Conservation (phyloP, 2,329 filamentous ascomycete genomes). For the Ilyonectria robusta region DNA sequence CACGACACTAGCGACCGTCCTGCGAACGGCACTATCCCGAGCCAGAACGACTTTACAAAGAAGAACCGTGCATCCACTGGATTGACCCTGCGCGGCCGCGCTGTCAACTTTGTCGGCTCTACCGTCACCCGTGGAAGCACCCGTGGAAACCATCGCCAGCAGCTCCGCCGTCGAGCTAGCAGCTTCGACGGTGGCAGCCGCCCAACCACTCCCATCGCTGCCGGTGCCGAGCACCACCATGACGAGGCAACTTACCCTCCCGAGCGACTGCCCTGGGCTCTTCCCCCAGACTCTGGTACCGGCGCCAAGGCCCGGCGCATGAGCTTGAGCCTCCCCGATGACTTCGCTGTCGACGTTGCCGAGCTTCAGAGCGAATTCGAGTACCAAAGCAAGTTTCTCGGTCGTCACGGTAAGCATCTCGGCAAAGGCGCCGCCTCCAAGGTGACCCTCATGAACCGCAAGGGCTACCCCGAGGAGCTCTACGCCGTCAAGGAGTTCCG, state of each 20-base stretch:
- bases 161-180: slow-evolving; percentile 58
- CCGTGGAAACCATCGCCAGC: slow-evolving; percentile 42
- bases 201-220: slow-evolving; percentile 41
- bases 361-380: slow-evolving; percentile 80
- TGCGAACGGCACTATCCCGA: slow-evolving; percentile 55
- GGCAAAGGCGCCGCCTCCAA: slow-evolving; percentile 88
- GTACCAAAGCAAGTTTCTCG: slow-evolving; percentile 78
- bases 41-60: slow-evolving; percentile 61
- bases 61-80: slow-evolving; percentile 68
- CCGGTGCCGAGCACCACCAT: slow-evolving; percentile 32
- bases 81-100: slow-evolving; percentile 62
- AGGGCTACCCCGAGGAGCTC: slow-evolving; percentile 74
- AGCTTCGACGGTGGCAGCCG: slow-evolving; percentile 62
- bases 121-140: slow-evolving; percentile 43
- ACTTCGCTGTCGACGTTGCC: slow-evolving; percentile 79
- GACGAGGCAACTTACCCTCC: slow-evolving; percentile 52
- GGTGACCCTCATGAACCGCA: slow-evolving; percentile 84
- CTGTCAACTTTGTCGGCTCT: slow-evolving; percentile 62
- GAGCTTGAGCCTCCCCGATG: slow-evolving; percentile 80
- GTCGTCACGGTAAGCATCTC: slow-evolving; percentile 80
- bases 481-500: slow-evolving; percentile 93
- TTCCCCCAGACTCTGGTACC: slow-evolving; percentile 78
- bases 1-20: slow-evolving; percentile 32
- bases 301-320: slow-evolving; percentile 85
- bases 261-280: slow-evolving; percentile 68